These are phyloP conservation scores for Soucietia sequanensis DNA, from an alignment of 805 yeast genomes.

Conservation along the genomic window DNA sequence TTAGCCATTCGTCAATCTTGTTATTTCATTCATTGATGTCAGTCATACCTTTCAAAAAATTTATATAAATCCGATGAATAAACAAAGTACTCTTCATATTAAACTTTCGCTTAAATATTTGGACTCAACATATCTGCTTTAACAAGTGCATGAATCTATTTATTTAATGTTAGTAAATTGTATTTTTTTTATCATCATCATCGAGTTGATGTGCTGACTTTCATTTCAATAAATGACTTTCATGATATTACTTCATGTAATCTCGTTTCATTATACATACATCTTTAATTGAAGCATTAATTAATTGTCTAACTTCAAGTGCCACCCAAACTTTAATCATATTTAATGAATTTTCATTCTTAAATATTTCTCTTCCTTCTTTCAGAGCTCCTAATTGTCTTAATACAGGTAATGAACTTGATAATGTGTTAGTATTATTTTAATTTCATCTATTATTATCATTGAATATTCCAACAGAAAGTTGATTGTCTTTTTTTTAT, in stretches of 20 bases:
- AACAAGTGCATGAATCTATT: constrained; percentile 42
- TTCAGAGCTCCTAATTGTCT: constrained; percentile 72
- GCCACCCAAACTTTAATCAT: constrained; percentile 93
- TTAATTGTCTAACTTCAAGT: constrained; percentile 81
- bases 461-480: neutral
- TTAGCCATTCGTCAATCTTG: no score
- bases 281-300: constrained; percentile 79
- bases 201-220: no score
- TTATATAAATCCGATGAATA: no score
- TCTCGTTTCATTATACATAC: constrained; percentile 48
- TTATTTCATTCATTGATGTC: no score
- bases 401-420: constrained; percentile 77
- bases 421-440: constrained; percentile 20
- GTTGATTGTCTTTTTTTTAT: no score
- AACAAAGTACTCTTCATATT: no score
- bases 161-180: neutral
- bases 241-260: no score
- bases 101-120: constrained; percentile 31
- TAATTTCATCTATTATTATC: no score
- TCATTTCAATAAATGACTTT: no score
- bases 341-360: constrained; percentile 59
- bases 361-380: constrained; percentile 59
- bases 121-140: constrained; percentile 48
- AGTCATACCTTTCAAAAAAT: no score
- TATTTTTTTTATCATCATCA: no score